These are phyloP conservation scores for Ustilaginoidea virens DNA, from an alignment of 2,329 filamentous ascomycete species.

Conservation along the genomic window DNA sequence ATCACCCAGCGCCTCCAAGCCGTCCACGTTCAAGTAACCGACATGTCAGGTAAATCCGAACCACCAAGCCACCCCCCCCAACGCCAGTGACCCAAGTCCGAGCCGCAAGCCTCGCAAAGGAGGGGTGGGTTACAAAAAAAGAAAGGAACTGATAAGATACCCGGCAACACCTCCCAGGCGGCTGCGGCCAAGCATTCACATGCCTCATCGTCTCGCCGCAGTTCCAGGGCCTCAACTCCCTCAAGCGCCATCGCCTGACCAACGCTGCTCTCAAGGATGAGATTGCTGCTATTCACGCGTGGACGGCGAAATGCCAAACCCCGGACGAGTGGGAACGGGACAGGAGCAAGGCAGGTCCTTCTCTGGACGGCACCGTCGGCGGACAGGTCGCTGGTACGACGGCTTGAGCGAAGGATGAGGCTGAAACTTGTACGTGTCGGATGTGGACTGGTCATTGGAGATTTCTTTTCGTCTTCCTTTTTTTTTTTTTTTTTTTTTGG, in stretches of 20 bases:
- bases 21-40: constrained; percentile 71
- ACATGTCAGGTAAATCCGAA: constrained; percentile 63
- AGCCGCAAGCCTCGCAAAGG: background rate
- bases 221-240: constrained; percentile 57
- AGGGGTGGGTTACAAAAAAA: background rate
- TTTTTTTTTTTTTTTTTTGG: too few relatives aligned
- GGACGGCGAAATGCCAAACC: constrained; percentile 88
- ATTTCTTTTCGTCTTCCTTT: too few relatives aligned
- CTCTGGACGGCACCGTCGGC: constrained; percentile 27
- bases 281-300: constrained; percentile 83
- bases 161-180: constrained; percentile 23
- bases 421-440: background rate
- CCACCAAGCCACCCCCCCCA: background rate
- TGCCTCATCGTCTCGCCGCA: constrained; percentile 46
- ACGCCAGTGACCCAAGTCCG: background rate
- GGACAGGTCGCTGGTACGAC: constrained; percentile 24
- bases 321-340: constrained; percentile 75
- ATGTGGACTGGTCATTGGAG: too few relatives aligned
- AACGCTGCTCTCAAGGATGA: constrained; percentile 73
- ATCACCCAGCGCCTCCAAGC: constrained; percentile 58
- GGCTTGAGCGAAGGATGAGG: background rate
- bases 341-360: constrained; percentile 22
- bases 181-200: constrained; percentile 47
- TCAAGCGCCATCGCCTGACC: constrained; percentile 75
- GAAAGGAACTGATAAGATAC: background rate